These are phyloP conservation scores for Acacia acuminata DNA, from an alignment of 306 rosid genomes.

Conservation along the genomic window DNA sequence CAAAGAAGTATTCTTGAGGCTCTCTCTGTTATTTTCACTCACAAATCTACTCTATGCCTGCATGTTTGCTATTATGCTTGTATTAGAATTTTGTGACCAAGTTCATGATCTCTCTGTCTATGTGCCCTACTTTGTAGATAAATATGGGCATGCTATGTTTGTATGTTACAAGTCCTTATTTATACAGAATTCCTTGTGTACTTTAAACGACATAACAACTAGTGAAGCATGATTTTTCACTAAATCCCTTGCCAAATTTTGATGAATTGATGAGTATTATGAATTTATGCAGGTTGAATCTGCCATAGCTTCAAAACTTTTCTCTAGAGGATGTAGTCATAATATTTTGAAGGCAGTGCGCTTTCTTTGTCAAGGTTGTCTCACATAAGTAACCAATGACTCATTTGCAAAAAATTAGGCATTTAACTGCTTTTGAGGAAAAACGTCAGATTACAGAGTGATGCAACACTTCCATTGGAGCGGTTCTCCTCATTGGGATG, in stretches of 20 bases:
- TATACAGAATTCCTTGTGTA: background rate
- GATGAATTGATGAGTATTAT: background rate
- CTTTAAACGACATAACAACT: background rate
- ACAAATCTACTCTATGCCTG: background rate
- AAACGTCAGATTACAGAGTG: too few relatives aligned
- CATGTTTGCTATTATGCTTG: too few relatives aligned
- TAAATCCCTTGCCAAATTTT: background rate
- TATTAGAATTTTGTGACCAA: background rate
- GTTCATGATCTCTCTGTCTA: background rate
- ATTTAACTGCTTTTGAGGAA: too few relatives aligned
- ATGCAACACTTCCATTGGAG: too few relatives aligned
- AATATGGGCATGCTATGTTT: background rate
- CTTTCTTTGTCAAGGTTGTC: background rate
- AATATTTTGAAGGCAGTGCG: background rate
- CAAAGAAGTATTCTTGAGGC: too few relatives aligned
- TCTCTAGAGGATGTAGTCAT: background rate
- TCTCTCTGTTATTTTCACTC: background rate
- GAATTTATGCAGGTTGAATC: background rate
- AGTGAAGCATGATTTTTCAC: background rate
- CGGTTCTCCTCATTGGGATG: too few relatives aligned
- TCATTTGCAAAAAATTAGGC: too few relatives aligned
- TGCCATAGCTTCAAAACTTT: background rate
- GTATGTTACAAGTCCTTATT: background rate
- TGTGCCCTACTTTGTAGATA: background rate
- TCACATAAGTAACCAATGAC: background rate